Evolutionary conservation across 148 eudicot species (phyloP).

Genomic region (Chenopodium formosanum): DNA sequence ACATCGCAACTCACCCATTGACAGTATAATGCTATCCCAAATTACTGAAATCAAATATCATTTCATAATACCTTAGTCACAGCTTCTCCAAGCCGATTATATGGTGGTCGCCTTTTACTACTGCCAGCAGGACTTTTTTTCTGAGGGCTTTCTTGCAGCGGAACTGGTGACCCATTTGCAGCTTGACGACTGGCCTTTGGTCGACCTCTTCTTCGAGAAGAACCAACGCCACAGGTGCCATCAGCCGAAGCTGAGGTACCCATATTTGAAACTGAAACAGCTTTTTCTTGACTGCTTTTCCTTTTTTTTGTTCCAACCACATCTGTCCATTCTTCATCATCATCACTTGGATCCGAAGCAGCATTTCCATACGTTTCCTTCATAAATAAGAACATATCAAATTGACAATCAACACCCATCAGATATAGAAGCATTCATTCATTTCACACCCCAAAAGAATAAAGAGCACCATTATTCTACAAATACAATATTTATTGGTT

Average conservation of each 20-base stretch:
- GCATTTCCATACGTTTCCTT: conserved; percentile 78
- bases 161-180: conserved; percentile 29
- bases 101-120: conserved; percentile 33
- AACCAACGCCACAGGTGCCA: conserved; percentile 22
- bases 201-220: conserved; percentile 32
- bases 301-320: conserved; percentile 35
- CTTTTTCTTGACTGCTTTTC: conserved; percentile 29
- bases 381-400: conserved; percentile 20
- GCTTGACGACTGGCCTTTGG: conserved; percentile 36
- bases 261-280: conserved; percentile 21
- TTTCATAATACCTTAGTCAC: conserved; percentile 55
- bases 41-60: not conserved
- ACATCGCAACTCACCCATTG: not conserved
- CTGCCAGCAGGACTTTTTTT: conserved; percentile 40
- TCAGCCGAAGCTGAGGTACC: conserved; percentile 24
- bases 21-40: not conserved
- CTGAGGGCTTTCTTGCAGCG: conserved; percentile 26
- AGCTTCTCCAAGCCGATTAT: conserved; percentile 60
- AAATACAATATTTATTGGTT: too few species aligned
- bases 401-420: conserved; percentile 6
- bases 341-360: conserved; percentile 77
- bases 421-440: not conserved
- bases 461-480: not conserved
- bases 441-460: not conserved
- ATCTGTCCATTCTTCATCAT: conserved; percentile 69